Conservation (phyloP, 148 eudicot genomes). For the Rhododendron williamsianum region DNA sequence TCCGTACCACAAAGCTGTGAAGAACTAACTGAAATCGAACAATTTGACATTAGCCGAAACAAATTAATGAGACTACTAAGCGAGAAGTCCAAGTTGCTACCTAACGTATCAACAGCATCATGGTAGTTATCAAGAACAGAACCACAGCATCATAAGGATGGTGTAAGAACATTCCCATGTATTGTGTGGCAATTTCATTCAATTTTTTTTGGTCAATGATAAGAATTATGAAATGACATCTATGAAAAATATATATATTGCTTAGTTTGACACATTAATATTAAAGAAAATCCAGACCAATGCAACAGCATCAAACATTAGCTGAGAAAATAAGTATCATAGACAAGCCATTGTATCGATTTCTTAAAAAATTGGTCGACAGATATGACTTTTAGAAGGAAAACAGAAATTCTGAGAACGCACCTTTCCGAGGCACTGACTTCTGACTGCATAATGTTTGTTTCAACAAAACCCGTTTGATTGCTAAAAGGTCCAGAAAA, state of each 20-base stretch:
- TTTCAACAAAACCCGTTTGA: constrained; percentile 25
- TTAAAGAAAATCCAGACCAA: neutral
- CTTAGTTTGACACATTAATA: neutral
- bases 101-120: neutral
- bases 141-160: no score
- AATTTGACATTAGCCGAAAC: neutral
- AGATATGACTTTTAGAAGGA: neutral
- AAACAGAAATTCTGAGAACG: constrained; percentile 14
- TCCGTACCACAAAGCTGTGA: neutral
- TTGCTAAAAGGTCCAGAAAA: constrained; percentile 26
- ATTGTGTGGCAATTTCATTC: neutral
- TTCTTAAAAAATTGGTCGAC: neutral
- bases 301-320: neutral
- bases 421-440: constrained; percentile 41
- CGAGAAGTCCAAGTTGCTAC: neutral
- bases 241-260: neutral
- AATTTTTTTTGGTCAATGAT: neutral
- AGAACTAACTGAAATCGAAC: neutral
- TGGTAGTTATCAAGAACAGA: neutral
- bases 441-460: constrained; percentile 20
- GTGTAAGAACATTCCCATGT: neutral
- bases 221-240: neutral
- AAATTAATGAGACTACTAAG: neutral
- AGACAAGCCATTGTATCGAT: neutral
- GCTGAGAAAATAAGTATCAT: neutral